Evolutionary conservation across 148 eudicot species (phyloP), one percentile per base, ranked within the genome.

Genomic region (Vaccinium darrowii): DNA sequence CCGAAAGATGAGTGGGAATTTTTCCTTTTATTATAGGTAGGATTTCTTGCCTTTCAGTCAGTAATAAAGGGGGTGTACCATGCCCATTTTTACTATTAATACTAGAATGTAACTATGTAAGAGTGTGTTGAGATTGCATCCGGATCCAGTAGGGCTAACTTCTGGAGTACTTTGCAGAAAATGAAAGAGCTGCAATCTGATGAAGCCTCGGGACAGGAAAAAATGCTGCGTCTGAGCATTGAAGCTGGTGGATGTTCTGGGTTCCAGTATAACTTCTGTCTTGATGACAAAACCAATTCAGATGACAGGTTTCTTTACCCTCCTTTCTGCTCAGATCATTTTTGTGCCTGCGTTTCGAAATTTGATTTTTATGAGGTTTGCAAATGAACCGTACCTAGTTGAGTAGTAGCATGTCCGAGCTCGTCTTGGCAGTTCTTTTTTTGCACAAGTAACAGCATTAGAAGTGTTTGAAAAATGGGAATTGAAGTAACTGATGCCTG

Each of bases 231-330:
- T 11, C 87, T 97, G 84, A 92, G 98, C 86, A 95, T 95, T 56
- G 99, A 97, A 91, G 98, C 99, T 43, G 99, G 99, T 53, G 99
- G 99, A 36, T 97, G 99, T 90, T 97, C 99, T 47, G 99, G 99
- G 1, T 97, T 97, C 85, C 99, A 97, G 77, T 97, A 97, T 84
- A 93, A 93, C 71, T 97, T 97, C 86, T 85, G 88, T 8, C 95
- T 97, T 54, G 99, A 95, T 71, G 93, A 92, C 82, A 95, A 93
- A 72, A 88, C 86, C 82, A 90, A 86, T 84, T 53, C 85, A 39
- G 99, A 97, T 89, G 99, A 97, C 90, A 94, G 98, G 99, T 93
- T 43, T 43, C 2, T 43, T 82, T 27, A 33, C 47, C 39, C 50
- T 9, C 21, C 60, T 76, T 65, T 56, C 52, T 63, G 15, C n/a